A percentile compares a stretch with the other conserved stretches of the same genome.
Evolutionary conservation across 192 early-diverging fungal genomes (phyloP).

Genomic region (Obelidium mucronatum): DNA sequence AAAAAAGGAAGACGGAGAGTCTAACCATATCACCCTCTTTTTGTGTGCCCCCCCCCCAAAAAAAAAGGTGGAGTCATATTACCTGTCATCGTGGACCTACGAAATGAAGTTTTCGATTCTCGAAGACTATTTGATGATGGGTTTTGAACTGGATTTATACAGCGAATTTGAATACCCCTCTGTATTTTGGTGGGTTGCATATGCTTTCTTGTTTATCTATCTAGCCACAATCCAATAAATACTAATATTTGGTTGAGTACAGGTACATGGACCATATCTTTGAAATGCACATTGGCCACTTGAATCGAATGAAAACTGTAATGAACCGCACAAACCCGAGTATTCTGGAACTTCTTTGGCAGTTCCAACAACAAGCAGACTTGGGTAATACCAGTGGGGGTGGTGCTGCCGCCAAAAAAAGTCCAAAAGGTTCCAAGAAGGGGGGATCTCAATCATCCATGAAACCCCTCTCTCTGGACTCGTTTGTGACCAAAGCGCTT

Average conservation of each 20-base stretch:
- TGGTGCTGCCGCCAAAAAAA: slow-evolving; percentile 7
- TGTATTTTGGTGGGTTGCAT: slow-evolving; percentile 20
- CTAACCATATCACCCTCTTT: too few relatives aligned
- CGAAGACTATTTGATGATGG: slow-evolving; percentile 27
- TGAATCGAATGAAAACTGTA: background rate
- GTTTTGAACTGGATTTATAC: slow-evolving; percentile 37
- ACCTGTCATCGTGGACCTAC: slow-evolving; percentile 37
- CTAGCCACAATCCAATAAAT: too few relatives aligned
- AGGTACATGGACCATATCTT: slow-evolving; percentile 30
- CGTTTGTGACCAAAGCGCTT: background rate
- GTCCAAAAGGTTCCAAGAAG: background rate
- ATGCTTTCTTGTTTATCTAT: background rate
- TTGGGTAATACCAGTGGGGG: background rate
- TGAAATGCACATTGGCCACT: slow-evolving; percentile 20
- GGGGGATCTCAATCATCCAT: background rate
- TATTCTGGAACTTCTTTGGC: slow-evolving; percentile 27
- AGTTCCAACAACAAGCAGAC: slow-evolving; percentile 17
- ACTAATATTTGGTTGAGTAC: slow-evolving; percentile 5
- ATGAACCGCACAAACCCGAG: background rate
- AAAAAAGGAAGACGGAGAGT: too few relatives aligned
- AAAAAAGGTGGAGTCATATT: slow-evolving; percentile 11
- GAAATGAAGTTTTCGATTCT: slow-evolving; percentile 28
- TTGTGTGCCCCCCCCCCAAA: background rate
- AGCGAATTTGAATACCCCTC: slow-evolving; percentile 35
- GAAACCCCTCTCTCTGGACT: slow-evolving; percentile 10